Percentiles rank a stretch among this genome's conserved stretches.
Evolutionary conservation across 805 yeast species (phyloP).

Genomic region (Lipomyces oligophaga): DNA sequence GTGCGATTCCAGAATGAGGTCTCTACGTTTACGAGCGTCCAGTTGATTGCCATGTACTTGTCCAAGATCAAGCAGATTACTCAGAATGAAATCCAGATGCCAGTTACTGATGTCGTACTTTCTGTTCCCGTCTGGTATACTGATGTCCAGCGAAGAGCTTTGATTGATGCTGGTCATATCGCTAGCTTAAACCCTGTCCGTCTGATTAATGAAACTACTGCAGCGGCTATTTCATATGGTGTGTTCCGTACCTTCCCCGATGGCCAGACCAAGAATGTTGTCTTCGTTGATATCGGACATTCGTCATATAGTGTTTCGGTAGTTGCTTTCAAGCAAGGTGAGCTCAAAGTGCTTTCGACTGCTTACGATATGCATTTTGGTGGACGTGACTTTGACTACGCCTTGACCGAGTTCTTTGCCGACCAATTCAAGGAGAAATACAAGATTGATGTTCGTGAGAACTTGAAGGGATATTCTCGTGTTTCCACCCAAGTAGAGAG

Average conservation of each 20-base stretch:
- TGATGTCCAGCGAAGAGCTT: conserved; percentile 94
- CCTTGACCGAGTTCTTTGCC: conserved; percentile 92
- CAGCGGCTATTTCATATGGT: conserved; percentile 99
- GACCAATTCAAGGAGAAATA: conserved; percentile 85
- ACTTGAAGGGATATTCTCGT: conserved; percentile 94
- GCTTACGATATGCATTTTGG: conserved; percentile 96
- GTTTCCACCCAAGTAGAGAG: conserved; percentile 87
- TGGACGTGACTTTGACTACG: conserved; percentile 94
- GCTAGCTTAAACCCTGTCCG: conserved; percentile 98
- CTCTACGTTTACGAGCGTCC: conserved; percentile 77
- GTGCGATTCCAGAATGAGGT: conserved; percentile 80
- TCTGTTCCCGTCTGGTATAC: conserved; percentile 98
- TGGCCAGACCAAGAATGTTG: conserved; percentile 76
- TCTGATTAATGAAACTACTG: conserved; percentile 94
- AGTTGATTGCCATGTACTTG: conserved; percentile 91
- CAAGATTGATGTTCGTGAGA: conserved; percentile 75
- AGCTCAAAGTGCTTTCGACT: conserved; percentile 85
- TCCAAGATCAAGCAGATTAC: conserved; percentile 83
- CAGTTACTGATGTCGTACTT: conserved; percentile 80
- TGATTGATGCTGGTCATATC: conserved; percentile 88
- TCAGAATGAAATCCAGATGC: conserved; percentile 73
- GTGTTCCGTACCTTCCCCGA: conserved; percentile 96
- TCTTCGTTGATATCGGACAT: conserved; percentile 95
- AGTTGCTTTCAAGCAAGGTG: conserved; percentile 92
- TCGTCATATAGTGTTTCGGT: conserved; percentile 87